Evolutionary conservation across 1,139 yeast species (phyloP), one percentile per base, ranked within the genome.

Genomic region (Taphrina populina): DNA sequence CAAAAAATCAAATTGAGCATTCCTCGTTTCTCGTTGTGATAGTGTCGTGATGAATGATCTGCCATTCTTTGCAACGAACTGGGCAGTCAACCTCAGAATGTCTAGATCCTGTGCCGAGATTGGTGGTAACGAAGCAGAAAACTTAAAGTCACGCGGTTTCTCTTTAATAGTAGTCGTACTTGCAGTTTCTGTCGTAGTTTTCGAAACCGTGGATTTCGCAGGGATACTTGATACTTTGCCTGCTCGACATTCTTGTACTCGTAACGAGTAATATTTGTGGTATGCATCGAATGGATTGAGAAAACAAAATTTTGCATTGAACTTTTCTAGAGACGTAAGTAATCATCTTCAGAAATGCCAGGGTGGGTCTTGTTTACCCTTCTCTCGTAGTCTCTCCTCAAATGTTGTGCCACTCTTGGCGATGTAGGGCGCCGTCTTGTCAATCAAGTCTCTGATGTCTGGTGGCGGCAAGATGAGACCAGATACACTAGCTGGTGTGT

Each of bases 391-490:
- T 58, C 87, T 72, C 4, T 75, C 73, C 63, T 83, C 94, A 69
- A 88, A 85, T 11, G 63, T 57, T 1, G 52, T 30, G 7, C 95
- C 96, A 65, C 86, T 84, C 61, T 85, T 76, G 29, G 72, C 64
- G 8, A 88, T 87, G 65, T 83, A 87, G 2, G 73, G 79, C 1
- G 84, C 86, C 0, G 95, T 86, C 65, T 84, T 85, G 56, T 79
- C 83, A 13, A 88, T 82, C 6, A 80, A 75, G 24, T 73, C 74
- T 44, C 78, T 71, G 4, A 81, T 67, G 21, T 81, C 81, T 1
- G 74, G 74, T 0, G 87, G 85, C 0, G 88, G 88, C 2, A 80
- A 68, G 11, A 69, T 71, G 8, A 79, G 65, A 20, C 76, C 77
- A 10, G 53, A 23, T 5, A 30, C 24, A 27, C n/a, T 30, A 21